These are phyloP conservation scores for Cyclotella choctawhatcheeana DNA, from an alignment of 108 stramenopile genomes.

Conservation along the genomic window DNA sequence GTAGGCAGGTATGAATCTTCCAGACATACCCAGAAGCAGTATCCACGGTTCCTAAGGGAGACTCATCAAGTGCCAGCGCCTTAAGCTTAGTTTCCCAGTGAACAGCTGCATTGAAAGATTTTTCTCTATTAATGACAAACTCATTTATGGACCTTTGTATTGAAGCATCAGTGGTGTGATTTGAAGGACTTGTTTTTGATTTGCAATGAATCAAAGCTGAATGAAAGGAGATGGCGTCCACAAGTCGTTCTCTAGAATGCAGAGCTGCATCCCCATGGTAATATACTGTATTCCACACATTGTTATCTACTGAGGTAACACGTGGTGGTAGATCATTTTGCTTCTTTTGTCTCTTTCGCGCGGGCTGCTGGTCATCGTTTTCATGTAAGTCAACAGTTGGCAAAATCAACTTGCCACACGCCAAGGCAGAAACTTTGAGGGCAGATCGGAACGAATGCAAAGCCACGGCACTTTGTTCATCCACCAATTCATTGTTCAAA, in stretches of 20 bases:
- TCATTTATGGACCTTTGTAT: not conserved
- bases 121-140: constrained; percentile 17
- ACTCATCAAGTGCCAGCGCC: not conserved
- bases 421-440: constrained; percentile 42
- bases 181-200: not conserved
- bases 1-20: constrained; percentile 40
- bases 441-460: constrained; percentile 41
- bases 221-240: constrained; percentile 48
- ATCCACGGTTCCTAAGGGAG: not conserved
- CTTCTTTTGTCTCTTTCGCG: constrained; percentile 12
- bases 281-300: constrained; percentile 32
- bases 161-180: not conserved
- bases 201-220: constrained; percentile 13
- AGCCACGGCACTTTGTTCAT: constrained; percentile 34
- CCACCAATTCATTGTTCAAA: constrained; percentile 24
- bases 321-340: not conserved
- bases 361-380: not conserved
- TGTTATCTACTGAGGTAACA: not conserved
- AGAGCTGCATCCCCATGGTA: constrained; percentile 19
- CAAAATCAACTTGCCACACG: constrained; percentile 37
- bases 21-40: constrained; percentile 37
- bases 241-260: constrained; percentile 34
- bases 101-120: constrained; percentile 36
- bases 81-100: constrained; percentile 25
- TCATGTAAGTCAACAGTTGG: constrained; percentile 15